phyloP scores from a whole-genome alignment of 352 stramenopile genomes.

The Pythium guiyangense region DNA sequence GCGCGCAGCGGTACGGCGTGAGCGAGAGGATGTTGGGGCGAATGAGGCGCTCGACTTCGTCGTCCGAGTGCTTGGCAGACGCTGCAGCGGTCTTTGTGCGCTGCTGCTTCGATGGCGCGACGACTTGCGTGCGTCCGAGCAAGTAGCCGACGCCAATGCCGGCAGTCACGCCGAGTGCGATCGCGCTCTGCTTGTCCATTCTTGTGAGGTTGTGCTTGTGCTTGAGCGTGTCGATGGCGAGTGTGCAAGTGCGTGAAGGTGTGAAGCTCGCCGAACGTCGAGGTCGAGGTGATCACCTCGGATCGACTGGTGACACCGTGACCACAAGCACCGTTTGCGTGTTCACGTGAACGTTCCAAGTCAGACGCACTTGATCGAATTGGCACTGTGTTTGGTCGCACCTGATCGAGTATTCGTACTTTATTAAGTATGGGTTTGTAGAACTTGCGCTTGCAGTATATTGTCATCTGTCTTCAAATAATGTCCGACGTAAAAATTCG shows the following conservation, averaged over 20 bases:
- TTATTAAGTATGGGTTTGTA: no score
- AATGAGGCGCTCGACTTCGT: constrained; percentile 86
- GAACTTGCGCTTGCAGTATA: no score
- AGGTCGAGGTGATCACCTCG: neutral
- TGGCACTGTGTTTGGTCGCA: no score
- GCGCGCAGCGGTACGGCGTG: constrained; percentile 95
- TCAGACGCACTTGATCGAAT: no score
- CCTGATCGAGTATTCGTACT: no score
- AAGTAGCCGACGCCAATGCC: constrained; percentile 66
- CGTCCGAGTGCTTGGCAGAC: constrained; percentile 12
- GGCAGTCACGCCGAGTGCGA: constrained; percentile 57
- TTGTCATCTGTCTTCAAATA: no score
- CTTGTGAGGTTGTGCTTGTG: neutral
- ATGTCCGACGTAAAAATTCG: no score
- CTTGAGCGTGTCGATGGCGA: neutral
- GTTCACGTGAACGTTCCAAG: no score
- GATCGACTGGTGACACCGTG: neutral
- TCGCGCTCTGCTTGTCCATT: constrained; percentile 66
- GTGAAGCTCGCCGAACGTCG: neutral
- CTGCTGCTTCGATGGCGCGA: constrained; percentile 1
- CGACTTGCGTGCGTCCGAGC: constrained; percentile 41
- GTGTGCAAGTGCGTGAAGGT: constrained; percentile 5
- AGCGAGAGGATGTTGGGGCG: constrained; percentile 96
- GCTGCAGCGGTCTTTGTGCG: neutral
- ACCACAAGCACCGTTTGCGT: no score